Evolutionary conservation across 768 basidiomycete genomes (phyloP), one percentile per base, ranked within the genome.

Genomic region (Krasilnikovozyma curviuscula): DNA sequence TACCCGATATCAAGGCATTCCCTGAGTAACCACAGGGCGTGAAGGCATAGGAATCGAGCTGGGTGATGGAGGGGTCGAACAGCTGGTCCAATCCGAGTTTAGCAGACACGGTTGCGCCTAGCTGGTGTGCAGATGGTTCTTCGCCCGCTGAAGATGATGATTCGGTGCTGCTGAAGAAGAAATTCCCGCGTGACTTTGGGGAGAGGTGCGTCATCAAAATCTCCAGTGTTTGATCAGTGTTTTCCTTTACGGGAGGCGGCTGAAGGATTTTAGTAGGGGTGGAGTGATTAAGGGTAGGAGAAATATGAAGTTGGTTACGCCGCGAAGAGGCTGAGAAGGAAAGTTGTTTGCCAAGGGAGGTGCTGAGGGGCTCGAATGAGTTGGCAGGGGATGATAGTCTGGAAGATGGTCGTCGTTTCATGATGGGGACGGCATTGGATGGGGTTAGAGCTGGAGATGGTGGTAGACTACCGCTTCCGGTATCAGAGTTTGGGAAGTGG

Each of bases 151-250:
- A n/a, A n/a, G n/a, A n/a, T n/a, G n/a, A n/a, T n/a, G n/a, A n/a
- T n/a, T n/a, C n/a, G n/a, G n/a, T n/a, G n/a, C n/a, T n/a, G n/a
- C n/a, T n/a, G n/a, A n/a, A n/a, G n/a, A n/a, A n/a, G n/a, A n/a
- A n/a, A n/a, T n/a, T n/a, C n/a, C n/a, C n/a, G n/a, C 85, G 75
- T n/a, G 81, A 81, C 33, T 69, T 63, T 8, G 79, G 73, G 14
- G 79, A 74, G 18, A 98, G 75, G 55, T 82, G 74, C 43, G 85
- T 84, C 93, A 98, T 98, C 60, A 97, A 77, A 61, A 98, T 88
- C 67, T 98, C 93, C 61, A 98, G 81, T 41, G 93, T 97, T 61
- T 80, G 88, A 66, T 97, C 93, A 53, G 37, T 44, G 18, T 28
- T 24, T 5, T 4, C 37, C 28, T 46, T 32, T 5, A 29, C 5